Conservation (phyloP, 2,329 filamentous ascomycete species). For the Clonostachys byssicola region DNA sequence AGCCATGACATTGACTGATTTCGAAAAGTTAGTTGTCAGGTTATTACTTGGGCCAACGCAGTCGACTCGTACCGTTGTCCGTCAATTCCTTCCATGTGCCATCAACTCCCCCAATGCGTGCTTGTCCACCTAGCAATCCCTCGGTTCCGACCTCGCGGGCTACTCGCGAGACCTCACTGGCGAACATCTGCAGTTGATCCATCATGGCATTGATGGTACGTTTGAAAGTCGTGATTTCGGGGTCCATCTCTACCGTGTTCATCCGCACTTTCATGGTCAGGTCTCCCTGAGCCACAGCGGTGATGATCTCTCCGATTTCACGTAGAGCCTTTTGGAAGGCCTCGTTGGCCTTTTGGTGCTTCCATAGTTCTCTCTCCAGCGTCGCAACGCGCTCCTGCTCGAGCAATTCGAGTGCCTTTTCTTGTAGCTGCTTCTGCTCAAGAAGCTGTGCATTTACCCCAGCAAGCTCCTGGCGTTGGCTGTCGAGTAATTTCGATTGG, state of each 20-base stretch:
- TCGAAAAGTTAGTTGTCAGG: not conserved
- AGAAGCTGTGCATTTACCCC: constrained; percentile 82
- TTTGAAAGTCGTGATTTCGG: constrained; percentile 97
- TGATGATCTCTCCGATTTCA: constrained; percentile 96
- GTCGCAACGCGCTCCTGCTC: constrained; percentile 85
- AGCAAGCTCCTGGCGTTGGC: constrained; percentile 79
- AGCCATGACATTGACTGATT: constrained; percentile 74
- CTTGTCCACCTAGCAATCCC: constrained; percentile 88
- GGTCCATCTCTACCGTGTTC: constrained; percentile 94
- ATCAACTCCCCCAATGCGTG: constrained; percentile 88
- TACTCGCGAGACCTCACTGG: constrained; percentile 90
- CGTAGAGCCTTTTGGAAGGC: constrained; percentile 96
- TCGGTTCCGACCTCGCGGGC: constrained; percentile 96
- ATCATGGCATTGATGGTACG: constrained; percentile 99
- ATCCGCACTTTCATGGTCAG: constrained; percentile 96
- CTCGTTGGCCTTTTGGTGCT: constrained; percentile 96
- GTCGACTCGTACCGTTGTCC: constrained; percentile 58
- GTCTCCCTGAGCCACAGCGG: constrained; percentile 90
- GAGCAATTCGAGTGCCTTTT: constrained; percentile 75
- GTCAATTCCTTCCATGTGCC: constrained; percentile 98
- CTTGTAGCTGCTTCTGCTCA: constrained; percentile 80
- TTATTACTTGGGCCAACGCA: not conserved
- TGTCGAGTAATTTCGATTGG: constrained; percentile 87
- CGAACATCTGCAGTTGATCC: constrained; percentile 95
- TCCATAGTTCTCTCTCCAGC: constrained; percentile 88